These are phyloP conservation scores for Pseudogymnoascus pannorum DNA, from an alignment of 2,329 filamentous ascomycete genomes.

Conservation along the genomic window DNA sequence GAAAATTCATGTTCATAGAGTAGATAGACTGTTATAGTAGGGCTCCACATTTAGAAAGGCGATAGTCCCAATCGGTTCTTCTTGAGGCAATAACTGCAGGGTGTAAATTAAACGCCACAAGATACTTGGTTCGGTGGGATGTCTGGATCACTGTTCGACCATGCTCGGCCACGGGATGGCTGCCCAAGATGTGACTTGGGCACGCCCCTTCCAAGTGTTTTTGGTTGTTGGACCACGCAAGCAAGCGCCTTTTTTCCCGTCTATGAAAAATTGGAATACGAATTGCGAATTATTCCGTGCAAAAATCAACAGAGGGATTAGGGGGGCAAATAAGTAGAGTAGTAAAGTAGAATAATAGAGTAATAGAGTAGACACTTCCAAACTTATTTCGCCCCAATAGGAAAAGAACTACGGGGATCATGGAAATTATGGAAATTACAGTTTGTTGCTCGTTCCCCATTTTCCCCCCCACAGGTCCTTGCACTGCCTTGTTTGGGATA, in stretches of 20 bases:
- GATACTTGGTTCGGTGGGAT: not conserved
- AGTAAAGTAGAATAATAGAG: not conserved
- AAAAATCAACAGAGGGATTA: not conserved
- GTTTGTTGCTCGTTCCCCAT: not conserved
- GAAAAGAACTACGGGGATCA: conserved; percentile 1
- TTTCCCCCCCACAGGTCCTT: not conserved
- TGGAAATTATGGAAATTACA: conserved; percentile 7
- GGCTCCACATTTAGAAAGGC: conserved; percentile 3
- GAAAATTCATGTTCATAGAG: not conserved
- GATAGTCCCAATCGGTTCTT: not conserved
- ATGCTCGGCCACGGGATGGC: not conserved
- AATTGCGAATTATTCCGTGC: not conserved
- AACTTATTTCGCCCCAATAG: not conserved
- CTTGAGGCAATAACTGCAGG: conserved; percentile 6
- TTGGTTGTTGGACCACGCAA: not conserved
- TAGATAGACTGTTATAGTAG: not conserved
- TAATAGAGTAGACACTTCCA: not conserved
- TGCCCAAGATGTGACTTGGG: conserved; percentile 7
- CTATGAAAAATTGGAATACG: not conserved
- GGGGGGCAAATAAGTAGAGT: not conserved
- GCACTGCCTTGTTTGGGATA: not conserved
- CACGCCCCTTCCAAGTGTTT: conserved; percentile 7
- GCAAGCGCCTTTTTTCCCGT: not conserved
- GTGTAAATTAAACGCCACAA: conserved; percentile 7
- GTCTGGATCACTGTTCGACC: conserved; percentile 5